Conservation (phyloP, 345 rosid genomes). For the Euphorbia peplus region DNA sequence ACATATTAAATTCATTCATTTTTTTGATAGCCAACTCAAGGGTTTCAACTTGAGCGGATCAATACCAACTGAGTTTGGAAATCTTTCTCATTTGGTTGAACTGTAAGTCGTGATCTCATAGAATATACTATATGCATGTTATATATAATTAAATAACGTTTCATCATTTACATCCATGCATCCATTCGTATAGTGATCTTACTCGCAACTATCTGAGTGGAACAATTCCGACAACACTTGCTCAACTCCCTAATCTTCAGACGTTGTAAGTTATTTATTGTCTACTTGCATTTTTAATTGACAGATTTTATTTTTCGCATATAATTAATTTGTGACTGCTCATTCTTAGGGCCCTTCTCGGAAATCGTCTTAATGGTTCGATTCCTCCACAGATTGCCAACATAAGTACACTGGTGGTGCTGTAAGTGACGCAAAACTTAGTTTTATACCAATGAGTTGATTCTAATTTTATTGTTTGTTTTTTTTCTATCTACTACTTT, state of each 20-base stretch:
- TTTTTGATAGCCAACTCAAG: conserved; percentile 47
- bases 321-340: not conserved
- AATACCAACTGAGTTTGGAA: not conserved
- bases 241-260: conserved; percentile 44
- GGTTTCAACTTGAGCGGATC: conserved; percentile 51
- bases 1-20: not conserved
- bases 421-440: conserved; percentile 46
- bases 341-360: conserved; percentile 44
- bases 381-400: conserved; percentile 59
- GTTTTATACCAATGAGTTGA: not conserved
- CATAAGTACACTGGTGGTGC: conserved; percentile 42
- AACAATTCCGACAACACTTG: conserved; percentile 53
- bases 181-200: conserved; percentile 53
- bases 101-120: not conserved
- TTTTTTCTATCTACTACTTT: conserved; percentile 1
- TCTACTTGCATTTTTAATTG: not conserved
- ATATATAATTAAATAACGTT: too few species aligned
- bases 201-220: conserved; percentile 68
- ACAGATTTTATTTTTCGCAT: too few species aligned
- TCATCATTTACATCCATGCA: too few species aligned
- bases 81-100: conserved; percentile 2
- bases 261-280: not conserved
- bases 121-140: too few species aligned
- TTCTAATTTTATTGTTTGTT: not conserved
- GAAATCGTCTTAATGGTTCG: conserved; percentile 64